Percentiles rank a stretch among this genome's conserved stretches.
Evolutionary conservation across 495 filamentous ascomycete genomes (phyloP).

Genomic region (Penicillium flavigenum): DNA sequence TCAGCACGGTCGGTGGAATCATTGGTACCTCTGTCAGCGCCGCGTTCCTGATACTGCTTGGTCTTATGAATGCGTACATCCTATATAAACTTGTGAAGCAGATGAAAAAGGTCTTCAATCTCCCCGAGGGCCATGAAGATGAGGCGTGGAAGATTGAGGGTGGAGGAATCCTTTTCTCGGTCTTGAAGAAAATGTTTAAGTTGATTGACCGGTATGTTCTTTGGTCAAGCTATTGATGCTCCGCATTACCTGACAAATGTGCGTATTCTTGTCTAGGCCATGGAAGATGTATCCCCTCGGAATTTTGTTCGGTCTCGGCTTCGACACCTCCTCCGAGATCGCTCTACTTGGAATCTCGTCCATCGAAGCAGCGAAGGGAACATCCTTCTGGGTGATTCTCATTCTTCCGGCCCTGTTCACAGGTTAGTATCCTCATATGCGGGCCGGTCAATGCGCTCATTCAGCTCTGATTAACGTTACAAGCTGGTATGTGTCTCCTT

Average conservation of each 20-base stretch:
- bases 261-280: constrained; percentile 44
- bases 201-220: constrained; percentile 66
- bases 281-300: constrained; percentile 98
- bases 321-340: constrained; percentile 94
- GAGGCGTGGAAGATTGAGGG: constrained; percentile 70
- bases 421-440: constrained; percentile 43
- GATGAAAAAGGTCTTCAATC: constrained; percentile 58
- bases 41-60: constrained; percentile 76
- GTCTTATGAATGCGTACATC: constrained; percentile 83
- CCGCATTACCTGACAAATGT: neutral
- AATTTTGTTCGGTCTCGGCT: constrained; percentile 87
- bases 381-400: constrained; percentile 89
- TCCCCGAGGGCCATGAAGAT: constrained; percentile 52
- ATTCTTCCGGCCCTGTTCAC: constrained; percentile 92
- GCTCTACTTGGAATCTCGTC: constrained; percentile 87
- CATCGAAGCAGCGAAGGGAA: constrained; percentile 80
- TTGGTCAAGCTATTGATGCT: neutral
- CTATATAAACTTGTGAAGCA: constrained; percentile 69
- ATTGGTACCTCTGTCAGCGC: constrained; percentile 79
- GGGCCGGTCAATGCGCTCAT: too few species aligned
- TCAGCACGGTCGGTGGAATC: constrained; percentile 80
- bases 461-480: neutral
- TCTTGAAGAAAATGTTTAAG: constrained; percentile 76
- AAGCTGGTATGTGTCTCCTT: constrained; percentile 85
- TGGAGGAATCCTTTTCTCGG: constrained; percentile 66